Evolutionary conservation across 2,329 filamentous ascomycete species (phyloP).

Genomic region (Cladosporium sp.): DNA sequence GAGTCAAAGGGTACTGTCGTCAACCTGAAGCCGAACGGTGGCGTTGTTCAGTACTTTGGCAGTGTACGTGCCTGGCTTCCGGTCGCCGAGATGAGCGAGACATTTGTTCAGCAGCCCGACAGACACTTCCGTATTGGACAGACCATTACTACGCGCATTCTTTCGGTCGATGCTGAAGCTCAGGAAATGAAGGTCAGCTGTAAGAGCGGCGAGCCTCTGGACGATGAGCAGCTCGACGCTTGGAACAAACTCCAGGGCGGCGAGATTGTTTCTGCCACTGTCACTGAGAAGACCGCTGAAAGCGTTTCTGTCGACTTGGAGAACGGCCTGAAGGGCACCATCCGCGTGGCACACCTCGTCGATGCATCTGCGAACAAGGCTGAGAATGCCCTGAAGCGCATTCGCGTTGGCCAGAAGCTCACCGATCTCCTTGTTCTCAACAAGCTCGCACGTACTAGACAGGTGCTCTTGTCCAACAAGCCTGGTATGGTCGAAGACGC

Average conservation of each 20-base stretch:
- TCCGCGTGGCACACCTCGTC: conserved; percentile 74
- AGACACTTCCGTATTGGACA: conserved; percentile 89
- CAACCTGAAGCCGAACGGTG: conserved; percentile 72
- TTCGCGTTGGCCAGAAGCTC: conserved; percentile 79
- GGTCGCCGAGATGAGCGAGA: conserved; percentile 96
- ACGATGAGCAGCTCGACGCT: conserved; percentile 68
- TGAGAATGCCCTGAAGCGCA: conserved; percentile 69
- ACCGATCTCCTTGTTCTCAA: conserved; percentile 80
- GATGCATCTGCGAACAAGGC: conserved; percentile 82
- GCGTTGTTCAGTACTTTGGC: conserved; percentile 90
- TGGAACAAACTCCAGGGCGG: conserved; percentile 72
- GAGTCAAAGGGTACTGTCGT: conserved; percentile 84
- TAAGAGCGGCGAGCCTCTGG: conserved; percentile 79
- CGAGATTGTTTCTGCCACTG: conserved; percentile 69
- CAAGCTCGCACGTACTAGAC: conserved; percentile 72
- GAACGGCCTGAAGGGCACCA: conserved; percentile 69
- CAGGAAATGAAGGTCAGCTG: conserved; percentile 82
- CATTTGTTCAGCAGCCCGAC: conserved; percentile 82
- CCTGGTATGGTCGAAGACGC: conserved; percentile 73
- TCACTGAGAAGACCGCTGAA: conserved; percentile 43
- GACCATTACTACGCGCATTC: conserved; percentile 84
- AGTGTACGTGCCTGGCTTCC: conserved; percentile 80
- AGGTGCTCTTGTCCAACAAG: conserved; percentile 77
- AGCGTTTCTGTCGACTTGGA: conserved; percentile 64
- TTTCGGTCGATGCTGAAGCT: conserved; percentile 69